Percentiles rank a stretch among this genome's conserved stretches.
Conservation (phyloP, 345 rosid species). For the Zanthoxylum bungeanum region DNA sequence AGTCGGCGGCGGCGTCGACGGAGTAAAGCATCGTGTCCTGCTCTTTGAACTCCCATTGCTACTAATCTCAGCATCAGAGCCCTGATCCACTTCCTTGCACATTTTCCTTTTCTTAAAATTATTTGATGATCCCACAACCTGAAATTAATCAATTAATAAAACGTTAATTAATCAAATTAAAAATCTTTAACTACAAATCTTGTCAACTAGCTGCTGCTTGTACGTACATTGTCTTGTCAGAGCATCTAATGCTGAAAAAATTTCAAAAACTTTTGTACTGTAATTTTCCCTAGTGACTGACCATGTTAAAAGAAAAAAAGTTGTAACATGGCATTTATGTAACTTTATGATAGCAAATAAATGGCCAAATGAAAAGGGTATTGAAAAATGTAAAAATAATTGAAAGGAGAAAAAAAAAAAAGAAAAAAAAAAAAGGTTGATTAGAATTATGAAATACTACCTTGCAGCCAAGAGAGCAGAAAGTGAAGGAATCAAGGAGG, state of each 20-base stretch:
- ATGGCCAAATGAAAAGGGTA: background rate
- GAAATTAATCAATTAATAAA: background rate
- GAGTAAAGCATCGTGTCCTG: slow-evolving; percentile 44
- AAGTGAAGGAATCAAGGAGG: slow-evolving; percentile 64
- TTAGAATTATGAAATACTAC: slow-evolving; percentile 18
- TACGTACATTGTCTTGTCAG: background rate
- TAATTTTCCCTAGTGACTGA: background rate
- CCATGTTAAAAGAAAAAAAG: too few relatives aligned
- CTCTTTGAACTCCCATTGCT: slow-evolving; percentile 17
- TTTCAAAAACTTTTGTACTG: background rate
- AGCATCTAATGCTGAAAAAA: background rate
- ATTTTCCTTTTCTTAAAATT: slow-evolving; percentile 39
- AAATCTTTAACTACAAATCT: background rate
- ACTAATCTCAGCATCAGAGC: slow-evolving; percentile 30
- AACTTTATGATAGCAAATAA: too few relatives aligned
- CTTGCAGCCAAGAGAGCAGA: slow-evolving; percentile 74
- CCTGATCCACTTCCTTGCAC: slow-evolving; percentile 16
- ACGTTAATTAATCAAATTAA: background rate
- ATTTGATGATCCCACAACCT: slow-evolving; percentile 54
- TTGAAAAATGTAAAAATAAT: background rate
- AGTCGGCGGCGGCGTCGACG: slow-evolving; percentile 53
- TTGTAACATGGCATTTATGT: too few relatives aligned
- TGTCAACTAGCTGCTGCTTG: background rate
- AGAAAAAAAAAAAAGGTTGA: background rate
- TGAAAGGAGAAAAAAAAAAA: background rate